Base-by-base conservation (phyloP, 805 yeast genomes). In the Sugiyamaella smithiae region DNA sequence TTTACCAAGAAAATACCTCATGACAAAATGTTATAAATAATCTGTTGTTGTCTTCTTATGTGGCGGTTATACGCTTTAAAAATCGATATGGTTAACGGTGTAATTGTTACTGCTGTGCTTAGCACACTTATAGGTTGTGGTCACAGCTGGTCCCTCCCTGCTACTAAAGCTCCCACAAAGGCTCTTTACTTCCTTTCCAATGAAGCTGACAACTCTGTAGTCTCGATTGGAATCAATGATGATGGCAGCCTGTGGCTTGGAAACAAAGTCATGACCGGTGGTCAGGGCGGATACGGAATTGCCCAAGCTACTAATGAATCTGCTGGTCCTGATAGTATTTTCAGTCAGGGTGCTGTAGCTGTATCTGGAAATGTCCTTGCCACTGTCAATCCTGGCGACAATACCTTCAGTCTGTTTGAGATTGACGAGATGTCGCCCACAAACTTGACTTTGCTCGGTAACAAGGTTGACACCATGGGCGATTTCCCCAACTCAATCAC, bases 401-500 rank as follows among this genome's bases (percentile, higher is more conserved):
- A 35, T 16, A 32, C 48, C 19, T 36, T 45, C 35, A n/a, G 25
- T 16, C 19, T 45, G 26, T 45, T 45, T 35, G 19, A 14, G 7
- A 36, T 45, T 19, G 33, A 36, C 35, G 25, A 45, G 35, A 4
- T 12, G 23, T 8, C 17, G 12, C 48, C 48, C 24, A 32, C 42
- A 5, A 22, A 45, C 9, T 38, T 45, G 42, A 35, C 44, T 12
- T 43, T 8, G n/a, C 16, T 45, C 11, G 48, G 43, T 5, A 5
- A 7, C 24, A 29, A 20, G 16, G 25, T 11, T n/a, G 36, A 32
- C 43, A 37, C 48, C 24, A 8, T 45, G 19, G 48, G 48, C 5
- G 48, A 45, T 11, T 45, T 45, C 41, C 48, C 48, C 5, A 38
- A 36, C 23, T 36, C 48, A 9, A 37, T 45, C 17, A 43, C 48